A percentile compares a stretch with the other conserved stretches of the same genome.
phyloP scores from a whole-genome alignment of 1,284 basidiomycete species.

The Naganishia sp. region DNA sequence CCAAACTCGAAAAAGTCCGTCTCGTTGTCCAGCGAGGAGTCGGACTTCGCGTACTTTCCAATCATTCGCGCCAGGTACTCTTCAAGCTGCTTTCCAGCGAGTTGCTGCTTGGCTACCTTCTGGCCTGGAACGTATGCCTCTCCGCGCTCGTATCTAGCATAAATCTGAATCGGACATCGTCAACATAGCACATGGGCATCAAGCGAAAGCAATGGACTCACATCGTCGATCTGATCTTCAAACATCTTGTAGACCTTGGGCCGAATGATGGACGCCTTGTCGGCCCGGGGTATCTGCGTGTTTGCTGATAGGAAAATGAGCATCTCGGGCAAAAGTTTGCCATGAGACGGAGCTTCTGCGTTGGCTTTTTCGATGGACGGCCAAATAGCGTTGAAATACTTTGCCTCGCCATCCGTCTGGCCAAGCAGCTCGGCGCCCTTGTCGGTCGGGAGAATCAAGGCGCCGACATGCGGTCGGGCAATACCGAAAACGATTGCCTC shows the following conservation, averaged over 20 bases:
- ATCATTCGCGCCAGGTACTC: slow-evolving; percentile 14
- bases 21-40: slow-evolving; percentile 4
- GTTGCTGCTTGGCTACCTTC: slow-evolving; percentile 25
- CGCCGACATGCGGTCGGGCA: slow-evolving; percentile 60
- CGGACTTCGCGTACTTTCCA: slow-evolving; percentile 5
- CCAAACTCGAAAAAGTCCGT: slow-evolving; percentile 31
- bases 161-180: slow-evolving; percentile 4
- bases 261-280: slow-evolving; percentile 58
- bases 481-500: slow-evolving; percentile 65
- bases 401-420: slow-evolving; percentile 41
- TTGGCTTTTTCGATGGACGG: slow-evolving; percentile 57
- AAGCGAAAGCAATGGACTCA: neutral
- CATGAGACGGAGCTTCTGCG: slow-evolving; percentile 57
- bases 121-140: slow-evolving; percentile 28
- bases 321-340: slow-evolving; percentile 57
- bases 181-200: neutral
- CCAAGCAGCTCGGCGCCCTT: slow-evolving; percentile 49
- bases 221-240: slow-evolving; percentile 51
- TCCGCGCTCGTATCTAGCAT: slow-evolving; percentile 27
- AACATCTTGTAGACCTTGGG: slow-evolving; percentile 58
- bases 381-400: slow-evolving; percentile 55
- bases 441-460: slow-evolving; percentile 62
- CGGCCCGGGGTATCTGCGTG: slow-evolving; percentile 56
- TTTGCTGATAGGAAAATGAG: slow-evolving; percentile 55
- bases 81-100: slow-evolving; percentile 14